Evolutionary conservation across 331 rosid genomes (phyloP).

Genomic region (Malus hybrid): DNA sequence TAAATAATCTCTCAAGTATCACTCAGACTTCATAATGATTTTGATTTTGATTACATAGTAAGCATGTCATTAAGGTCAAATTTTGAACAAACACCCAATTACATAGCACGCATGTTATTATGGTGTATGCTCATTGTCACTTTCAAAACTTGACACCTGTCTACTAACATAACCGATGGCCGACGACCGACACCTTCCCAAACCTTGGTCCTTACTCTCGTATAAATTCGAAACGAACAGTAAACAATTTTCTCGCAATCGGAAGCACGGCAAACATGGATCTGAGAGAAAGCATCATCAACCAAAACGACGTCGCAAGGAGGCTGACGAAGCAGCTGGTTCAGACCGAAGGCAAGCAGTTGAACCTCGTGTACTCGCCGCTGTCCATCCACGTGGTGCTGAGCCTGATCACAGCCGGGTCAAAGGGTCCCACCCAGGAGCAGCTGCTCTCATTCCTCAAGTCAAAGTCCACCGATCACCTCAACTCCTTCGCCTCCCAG

Average conservation of each 20-base stretch:
- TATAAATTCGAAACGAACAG: neutral
- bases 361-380: conserved; percentile 69
- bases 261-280: conserved; percentile 31
- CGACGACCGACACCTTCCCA: neutral
- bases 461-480: conserved; percentile 47
- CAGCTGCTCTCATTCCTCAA: conserved; percentile 76
- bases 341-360: conserved; percentile 23
- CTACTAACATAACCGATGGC: no score
- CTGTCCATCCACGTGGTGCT: conserved; percentile 62
- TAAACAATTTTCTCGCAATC: neutral
- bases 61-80: no score
- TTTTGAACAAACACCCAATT: no score
- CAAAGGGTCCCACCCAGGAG: conserved; percentile 55
- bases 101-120: no score
- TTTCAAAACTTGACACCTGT: no score
- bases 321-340: conserved; percentile 44
- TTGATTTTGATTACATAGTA: no score
- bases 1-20: no score
- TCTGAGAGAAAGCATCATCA: conserved; percentile 38
- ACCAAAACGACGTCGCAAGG: conserved; percentile 45
- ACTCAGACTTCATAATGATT: no score
- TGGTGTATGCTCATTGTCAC: no score
- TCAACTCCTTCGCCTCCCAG: conserved; percentile 60
- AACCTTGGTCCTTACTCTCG: neutral
- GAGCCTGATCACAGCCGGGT: conserved; percentile 65